Conservation (phyloP, 805 yeast species). For the Kuraishia floccosa region DNA sequence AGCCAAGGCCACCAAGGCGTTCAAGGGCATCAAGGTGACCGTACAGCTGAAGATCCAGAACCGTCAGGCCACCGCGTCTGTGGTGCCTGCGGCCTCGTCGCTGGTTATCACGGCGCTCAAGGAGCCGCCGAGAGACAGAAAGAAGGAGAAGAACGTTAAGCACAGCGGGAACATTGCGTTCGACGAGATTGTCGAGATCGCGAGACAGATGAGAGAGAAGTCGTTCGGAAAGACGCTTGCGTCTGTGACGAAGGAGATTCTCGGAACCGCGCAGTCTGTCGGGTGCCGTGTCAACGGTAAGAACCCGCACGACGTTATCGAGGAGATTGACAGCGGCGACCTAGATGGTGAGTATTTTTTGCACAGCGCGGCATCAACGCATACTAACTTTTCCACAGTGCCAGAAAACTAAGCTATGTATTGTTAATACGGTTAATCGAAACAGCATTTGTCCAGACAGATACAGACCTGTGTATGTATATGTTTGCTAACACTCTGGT, state of each 20-base stretch:
- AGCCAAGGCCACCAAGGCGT: conserved; percentile 98
- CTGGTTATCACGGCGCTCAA: conserved; percentile 97
- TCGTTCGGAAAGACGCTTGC: conserved; percentile 96
- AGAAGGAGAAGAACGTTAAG: conserved; percentile 99
- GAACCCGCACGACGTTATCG: conserved; percentile 98
- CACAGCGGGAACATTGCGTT: conserved; percentile 98
- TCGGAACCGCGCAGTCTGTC: conserved; percentile 99
- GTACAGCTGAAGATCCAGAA: conserved; percentile 98
- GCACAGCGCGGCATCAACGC: no score
- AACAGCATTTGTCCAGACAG: no score
- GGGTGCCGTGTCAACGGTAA: conserved; percentile 99
- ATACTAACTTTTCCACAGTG: conserved; percentile 25
- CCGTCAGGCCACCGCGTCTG: conserved; percentile 99
- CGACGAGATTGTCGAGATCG: conserved; percentile 93
- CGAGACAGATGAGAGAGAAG: conserved; percentile 95
- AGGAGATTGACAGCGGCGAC: conserved; percentile 97
- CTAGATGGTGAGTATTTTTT: conserved; percentile 51
- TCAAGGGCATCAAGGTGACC: conserved; percentile 99
- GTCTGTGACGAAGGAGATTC: conserved; percentile 95
- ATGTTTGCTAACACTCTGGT: conserved; percentile 93
- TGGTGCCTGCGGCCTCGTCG: conserved; percentile 99
- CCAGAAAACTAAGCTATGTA: conserved; percentile 56
- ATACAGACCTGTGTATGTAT: no score
- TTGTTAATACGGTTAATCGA: not conserved
- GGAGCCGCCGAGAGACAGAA: conserved; percentile 99